Evolutionary conservation across 192 early-diverging fungal species (phyloP), one percentile per base, ranked within the genome.

Genomic region (Umbelopsis sp.): DNA sequence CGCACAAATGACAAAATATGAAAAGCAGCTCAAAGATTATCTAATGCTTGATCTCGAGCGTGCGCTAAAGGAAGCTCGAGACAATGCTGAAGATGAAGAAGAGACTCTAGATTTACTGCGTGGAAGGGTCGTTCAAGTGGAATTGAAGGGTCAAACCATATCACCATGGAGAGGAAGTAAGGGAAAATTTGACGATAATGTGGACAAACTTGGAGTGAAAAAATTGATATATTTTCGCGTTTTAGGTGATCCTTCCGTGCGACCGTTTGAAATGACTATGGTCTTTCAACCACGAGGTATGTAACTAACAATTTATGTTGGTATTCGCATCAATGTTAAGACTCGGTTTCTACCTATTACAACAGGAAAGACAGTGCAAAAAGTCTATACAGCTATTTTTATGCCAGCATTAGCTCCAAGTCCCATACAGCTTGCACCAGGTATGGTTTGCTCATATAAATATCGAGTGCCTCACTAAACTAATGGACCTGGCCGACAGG

Each of bases 111-210:
- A 62, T 34, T 62, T 62, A 26, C 34, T 62, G 26, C 56, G 56
- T 2, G 56, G 56, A 4, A 62, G 14, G 26, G 56, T 62, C 11
- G 26, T 62, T 20, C 56, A 62, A 34, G 56, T 62, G 11, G 29
- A 31, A n/a, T 26, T 62, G 56, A 62, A 62, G 31, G 56, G 56
- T 7, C 56, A 34, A 34, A 62, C 56, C 12, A 62, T 62, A 36
- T 62, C 56, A 16, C 56, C 56, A 20, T 62, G 56, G 56, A 29
- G 56, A 34, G 56, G 56, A 62, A 32, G 56, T 62, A 31, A 62
- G 56, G 0, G 1, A 41, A 11, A 41, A 41, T n/a, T n/a, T n/a
- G n/a, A n/a, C n/a, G n/a, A n/a, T n/a, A n/a, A n/a, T n/a, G n/a
- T n/a, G n/a, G n/a, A n/a, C n/a, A n/a, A n/a, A n/a, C n/a, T n/a